Conservation (phyloP, 1,284 basidiomycete genomes). For the Boletellus deceptivus region DNA sequence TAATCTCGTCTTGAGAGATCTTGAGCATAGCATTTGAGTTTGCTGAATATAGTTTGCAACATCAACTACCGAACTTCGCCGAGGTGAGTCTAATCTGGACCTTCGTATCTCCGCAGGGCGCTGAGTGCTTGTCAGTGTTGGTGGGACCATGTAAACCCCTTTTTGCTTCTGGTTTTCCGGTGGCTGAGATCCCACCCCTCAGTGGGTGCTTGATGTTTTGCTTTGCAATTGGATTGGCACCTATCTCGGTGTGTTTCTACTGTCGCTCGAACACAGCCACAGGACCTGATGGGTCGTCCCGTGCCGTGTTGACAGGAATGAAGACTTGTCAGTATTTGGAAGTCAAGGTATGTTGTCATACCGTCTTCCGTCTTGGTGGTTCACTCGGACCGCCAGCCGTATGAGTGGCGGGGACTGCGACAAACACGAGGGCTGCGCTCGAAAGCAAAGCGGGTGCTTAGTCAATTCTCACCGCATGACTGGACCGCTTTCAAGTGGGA, state of each 20-base stretch:
- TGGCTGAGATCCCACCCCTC: constrained; percentile 17
- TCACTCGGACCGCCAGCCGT: constrained; percentile 50
- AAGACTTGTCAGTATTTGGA: constrained; percentile 82
- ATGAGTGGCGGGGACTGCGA: constrained; percentile 79
- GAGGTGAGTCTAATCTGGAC: constrained; percentile 51
- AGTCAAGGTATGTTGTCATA: constrained; percentile 59
- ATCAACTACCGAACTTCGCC: constrained; percentile 80
- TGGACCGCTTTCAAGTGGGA: constrained; percentile 88
- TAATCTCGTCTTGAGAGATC: constrained; percentile 49
- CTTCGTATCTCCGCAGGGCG: constrained; percentile 16
- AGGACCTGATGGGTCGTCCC: constrained; percentile 4
- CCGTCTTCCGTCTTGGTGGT: background rate
- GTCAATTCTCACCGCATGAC: constrained; percentile 81
- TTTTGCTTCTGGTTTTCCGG: background rate
- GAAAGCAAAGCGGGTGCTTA: constrained; percentile 73
- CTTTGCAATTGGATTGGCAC: constrained; percentile 85
- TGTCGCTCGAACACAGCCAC: constrained; percentile 1
- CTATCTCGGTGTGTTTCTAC: constrained; percentile 57
- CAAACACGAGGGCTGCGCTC: constrained; percentile 72
- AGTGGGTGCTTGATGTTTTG: constrained; percentile 85
- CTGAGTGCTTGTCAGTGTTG: constrained; percentile 55
- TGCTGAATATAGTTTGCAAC: constrained; percentile 80
- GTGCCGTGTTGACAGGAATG: constrained; percentile 54
- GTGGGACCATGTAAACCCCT: constrained; percentile 77
- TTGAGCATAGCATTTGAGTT: constrained; percentile 82